Evolutionary conservation across 2,329 filamentous ascomycete species (phyloP).

Genomic region (Pseudogymnoascus sp.): DNA sequence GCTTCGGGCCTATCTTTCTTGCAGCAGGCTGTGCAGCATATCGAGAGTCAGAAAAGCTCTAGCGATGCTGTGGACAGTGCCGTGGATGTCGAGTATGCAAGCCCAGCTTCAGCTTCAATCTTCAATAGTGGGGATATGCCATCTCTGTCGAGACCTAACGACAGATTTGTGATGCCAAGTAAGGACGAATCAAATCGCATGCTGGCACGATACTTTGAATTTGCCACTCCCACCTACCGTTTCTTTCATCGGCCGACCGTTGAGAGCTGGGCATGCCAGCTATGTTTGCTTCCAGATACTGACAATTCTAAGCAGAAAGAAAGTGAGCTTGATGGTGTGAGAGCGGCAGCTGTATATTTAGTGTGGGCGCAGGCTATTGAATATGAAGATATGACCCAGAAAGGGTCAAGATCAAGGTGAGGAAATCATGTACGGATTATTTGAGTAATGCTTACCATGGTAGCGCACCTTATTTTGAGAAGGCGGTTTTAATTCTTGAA

Average conservation of each 20-base stretch:
- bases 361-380: slow-evolving; percentile 7
- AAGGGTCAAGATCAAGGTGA: background rate
- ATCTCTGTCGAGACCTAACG: background rate
- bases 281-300: slow-evolving; percentile 20
- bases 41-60: slow-evolving; percentile 35
- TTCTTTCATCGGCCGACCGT: slow-evolving; percentile 49
- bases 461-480: background rate
- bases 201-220: slow-evolving; percentile 51
- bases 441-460: background rate
- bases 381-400: slow-evolving; percentile 1
- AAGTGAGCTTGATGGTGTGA: background rate
- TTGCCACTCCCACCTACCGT: slow-evolving; percentile 52
- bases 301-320: background rate
- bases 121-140: slow-evolving; percentile 22
- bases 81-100: background rate
- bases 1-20: slow-evolving; percentile 50
- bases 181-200: slow-evolving; percentile 24
- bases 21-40: slow-evolving; percentile 44
- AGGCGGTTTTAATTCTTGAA: slow-evolving; percentile 30
- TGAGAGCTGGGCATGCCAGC: slow-evolving; percentile 39
- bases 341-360: slow-evolving; percentile 5
- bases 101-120: slow-evolving; percentile 14
- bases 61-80: background rate
- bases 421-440: background rate
- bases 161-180: slow-evolving; percentile 11